Evolutionary conservation across 352 stramenopile species (phyloP).

Genomic region (Globisporangium echinulatum): DNA sequence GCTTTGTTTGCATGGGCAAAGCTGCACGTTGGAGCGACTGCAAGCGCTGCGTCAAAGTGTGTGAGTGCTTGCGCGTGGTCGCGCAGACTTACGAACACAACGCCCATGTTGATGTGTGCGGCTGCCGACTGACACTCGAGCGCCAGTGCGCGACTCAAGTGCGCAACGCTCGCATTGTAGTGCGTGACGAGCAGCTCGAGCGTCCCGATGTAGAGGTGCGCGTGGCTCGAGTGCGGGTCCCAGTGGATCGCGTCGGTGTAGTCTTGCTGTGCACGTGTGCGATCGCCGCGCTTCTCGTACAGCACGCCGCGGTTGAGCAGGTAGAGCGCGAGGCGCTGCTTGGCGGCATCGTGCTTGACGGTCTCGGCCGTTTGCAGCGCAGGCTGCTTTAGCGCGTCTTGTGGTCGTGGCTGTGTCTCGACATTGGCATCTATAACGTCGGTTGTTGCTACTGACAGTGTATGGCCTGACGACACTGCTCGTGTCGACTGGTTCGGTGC

Average conservation of each 20-base stretch:
- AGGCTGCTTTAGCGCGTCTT: background rate
- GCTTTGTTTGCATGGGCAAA: constrained; percentile 70
- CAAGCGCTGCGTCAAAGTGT: constrained; percentile 50
- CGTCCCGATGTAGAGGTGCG: constrained; percentile 57
- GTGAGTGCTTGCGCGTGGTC: constrained; percentile 23
- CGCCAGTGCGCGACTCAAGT: constrained; percentile 37
- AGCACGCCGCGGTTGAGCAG: constrained; percentile 68
- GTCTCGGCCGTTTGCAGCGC: constrained; percentile 8
- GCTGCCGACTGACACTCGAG: constrained; percentile 44
- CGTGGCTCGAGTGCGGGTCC: constrained; percentile 48
- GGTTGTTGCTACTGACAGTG: no score
- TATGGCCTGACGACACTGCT: no score
- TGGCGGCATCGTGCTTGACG: constrained; percentile 39
- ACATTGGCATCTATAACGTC: background rate
- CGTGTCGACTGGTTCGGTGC: background rate
- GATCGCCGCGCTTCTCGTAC: constrained; percentile 42
- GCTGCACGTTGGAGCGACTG: constrained; percentile 43
- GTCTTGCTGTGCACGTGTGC: constrained; percentile 42
- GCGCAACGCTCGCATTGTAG: constrained; percentile 24
- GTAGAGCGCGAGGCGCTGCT: constrained; percentile 63
- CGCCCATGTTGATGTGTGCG: constrained; percentile 56
- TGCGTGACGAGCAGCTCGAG: constrained; percentile 35
- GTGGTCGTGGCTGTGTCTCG: background rate
- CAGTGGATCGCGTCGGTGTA: constrained; percentile 64
- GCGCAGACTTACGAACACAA: constrained; percentile 35